These are phyloP conservation scores for Lepiota venenata DNA, from an alignment of 768 basidiomycete genomes.

Conservation along the genomic window DNA sequence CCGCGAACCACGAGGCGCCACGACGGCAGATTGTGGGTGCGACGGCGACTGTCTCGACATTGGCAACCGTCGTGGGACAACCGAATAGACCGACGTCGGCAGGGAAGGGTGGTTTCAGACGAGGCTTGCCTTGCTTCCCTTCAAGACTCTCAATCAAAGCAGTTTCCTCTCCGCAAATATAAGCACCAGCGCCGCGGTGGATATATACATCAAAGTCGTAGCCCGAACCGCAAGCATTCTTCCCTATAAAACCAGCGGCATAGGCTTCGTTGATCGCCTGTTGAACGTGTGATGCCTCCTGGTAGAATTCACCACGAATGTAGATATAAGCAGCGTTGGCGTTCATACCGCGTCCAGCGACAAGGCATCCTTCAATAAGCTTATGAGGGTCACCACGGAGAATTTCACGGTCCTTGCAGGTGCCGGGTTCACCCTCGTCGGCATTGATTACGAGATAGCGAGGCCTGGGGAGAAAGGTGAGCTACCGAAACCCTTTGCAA, in stretches of 20 bases:
- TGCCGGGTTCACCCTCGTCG: constrained; percentile 98
- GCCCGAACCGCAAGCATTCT: constrained; percentile 88
- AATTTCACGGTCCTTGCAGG: constrained; percentile 99
- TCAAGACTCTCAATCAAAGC: constrained; percentile 96
- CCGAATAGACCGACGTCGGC: constrained; percentile 98
- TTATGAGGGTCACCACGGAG: constrained; percentile 98
- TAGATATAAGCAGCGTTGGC: constrained; percentile 99
- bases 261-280: constrained; percentile 97
- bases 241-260: constrained; percentile 81
- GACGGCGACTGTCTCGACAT: constrained; percentile 97
- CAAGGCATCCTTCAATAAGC: constrained; percentile 95
- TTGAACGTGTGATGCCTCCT: constrained; percentile 91
- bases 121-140: constrained; percentile 97
- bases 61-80: constrained; percentile 95
- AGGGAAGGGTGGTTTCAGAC: constrained; percentile 98
- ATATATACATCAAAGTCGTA: constrained; percentile 97
- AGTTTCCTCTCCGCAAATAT: constrained; percentile 99
- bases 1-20: constrained; percentile 86
- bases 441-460: constrained; percentile 98
- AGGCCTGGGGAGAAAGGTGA: constrained; percentile 47
- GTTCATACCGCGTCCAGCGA: constrained; percentile 97
- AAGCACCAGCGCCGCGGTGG: constrained; percentile 97
- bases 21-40: constrained; percentile 95
- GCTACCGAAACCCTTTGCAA: not conserved
- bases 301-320: constrained; percentile 97